Evolutionary conservation across 176 grass and related monocot genomes (phyloP).

Genomic region (Saccharum officinarum): DNA sequence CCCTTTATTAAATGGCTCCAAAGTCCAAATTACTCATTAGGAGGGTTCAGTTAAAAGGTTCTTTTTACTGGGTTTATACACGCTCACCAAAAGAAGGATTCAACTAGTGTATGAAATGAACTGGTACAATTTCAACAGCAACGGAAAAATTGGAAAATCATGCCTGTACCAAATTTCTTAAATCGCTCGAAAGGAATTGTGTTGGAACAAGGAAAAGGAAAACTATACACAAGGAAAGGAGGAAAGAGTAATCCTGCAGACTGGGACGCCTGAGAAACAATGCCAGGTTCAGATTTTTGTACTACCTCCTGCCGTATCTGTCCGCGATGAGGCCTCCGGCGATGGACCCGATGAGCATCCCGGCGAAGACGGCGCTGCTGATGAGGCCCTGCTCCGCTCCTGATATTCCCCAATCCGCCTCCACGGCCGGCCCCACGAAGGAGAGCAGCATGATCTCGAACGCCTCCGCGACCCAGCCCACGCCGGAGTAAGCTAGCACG

Average conservation of each 20-base stretch:
- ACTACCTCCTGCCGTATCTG: constrained; percentile 55
- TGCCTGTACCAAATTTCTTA: background rate
- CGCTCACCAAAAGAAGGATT: background rate
- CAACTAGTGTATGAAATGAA: background rate
- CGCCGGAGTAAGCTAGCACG: constrained; percentile 43
- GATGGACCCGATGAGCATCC: constrained; percentile 55
- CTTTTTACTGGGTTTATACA: background rate
- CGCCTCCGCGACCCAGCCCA: constrained; percentile 59
- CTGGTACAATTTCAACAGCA: background rate
- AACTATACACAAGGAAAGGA: background rate
- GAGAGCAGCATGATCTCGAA: constrained; percentile 64
- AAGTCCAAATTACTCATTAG: background rate
- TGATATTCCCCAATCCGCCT: constrained; percentile 51
- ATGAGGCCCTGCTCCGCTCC: constrained; percentile 24
- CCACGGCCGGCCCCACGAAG: constrained; percentile 52
- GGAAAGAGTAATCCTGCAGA: background rate
- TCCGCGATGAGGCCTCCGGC: constrained; percentile 50
- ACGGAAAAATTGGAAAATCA: background rate
- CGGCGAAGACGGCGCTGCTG: constrained; percentile 56
- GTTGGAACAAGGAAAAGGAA: background rate
- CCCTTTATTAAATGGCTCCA: background rate
- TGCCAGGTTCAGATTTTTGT: background rate
- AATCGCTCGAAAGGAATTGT: background rate
- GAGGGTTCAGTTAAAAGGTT: background rate
- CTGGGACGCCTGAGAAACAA: background rate